A percentile compares a stretch with the other conserved stretches of the same genome.
Evolutionary conservation across 169 alveolate species (phyloP).

Genomic region (Perkinsus chesapeaki): DNA sequence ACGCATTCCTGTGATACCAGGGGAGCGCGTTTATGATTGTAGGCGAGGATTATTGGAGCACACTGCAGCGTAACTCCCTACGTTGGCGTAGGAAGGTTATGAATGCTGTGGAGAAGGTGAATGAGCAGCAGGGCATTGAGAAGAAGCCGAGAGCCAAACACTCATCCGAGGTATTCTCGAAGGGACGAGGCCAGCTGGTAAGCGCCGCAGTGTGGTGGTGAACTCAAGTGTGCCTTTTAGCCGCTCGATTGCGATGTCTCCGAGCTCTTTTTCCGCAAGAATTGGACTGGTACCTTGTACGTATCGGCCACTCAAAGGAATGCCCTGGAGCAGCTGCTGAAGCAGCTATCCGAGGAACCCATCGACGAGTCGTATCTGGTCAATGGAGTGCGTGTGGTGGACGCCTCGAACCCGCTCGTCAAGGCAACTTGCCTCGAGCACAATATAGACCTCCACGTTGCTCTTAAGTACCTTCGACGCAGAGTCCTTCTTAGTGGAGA

Average conservation of each 20-base stretch:
- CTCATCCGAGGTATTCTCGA: neutral
- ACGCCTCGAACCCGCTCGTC: neutral
- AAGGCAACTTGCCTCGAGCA: neutral
- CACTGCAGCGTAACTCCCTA: neutral
- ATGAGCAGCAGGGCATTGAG: neutral
- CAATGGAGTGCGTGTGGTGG: neutral
- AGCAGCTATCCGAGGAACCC: neutral
- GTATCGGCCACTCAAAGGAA: neutral
- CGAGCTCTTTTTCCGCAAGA: neutral
- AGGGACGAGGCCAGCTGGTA: constrained; percentile 1
- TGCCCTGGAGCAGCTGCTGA: neutral
- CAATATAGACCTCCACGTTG: neutral
- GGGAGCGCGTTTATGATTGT: neutral
- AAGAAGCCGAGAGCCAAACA: neutral
- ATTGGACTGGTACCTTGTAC: neutral
- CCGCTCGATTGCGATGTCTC: neutral
- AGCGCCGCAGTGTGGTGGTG: neutral
- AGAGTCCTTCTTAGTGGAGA: neutral
- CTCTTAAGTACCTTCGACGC: neutral
- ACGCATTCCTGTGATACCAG: neutral
- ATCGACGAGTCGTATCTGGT: neutral
- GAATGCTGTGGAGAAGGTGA: neutral
- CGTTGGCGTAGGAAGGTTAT: constrained; percentile 1
- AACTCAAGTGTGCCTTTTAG: neutral
- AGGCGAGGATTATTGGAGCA: neutral